Evolutionary conservation across 176 grass and related monocot species (phyloP).

Genomic region (Rhynchospora breviuscula): DNA sequence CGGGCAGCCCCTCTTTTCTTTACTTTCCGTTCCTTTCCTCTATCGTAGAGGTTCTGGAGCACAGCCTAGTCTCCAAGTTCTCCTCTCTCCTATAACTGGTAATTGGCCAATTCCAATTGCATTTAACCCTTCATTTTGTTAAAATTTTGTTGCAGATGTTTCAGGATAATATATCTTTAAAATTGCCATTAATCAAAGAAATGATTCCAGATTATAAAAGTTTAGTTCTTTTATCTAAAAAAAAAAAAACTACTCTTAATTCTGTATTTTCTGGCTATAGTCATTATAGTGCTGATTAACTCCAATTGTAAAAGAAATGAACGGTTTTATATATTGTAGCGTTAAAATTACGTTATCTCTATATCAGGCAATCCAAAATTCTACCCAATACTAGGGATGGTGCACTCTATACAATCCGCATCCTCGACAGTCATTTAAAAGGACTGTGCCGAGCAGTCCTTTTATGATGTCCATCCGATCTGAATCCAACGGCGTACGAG

Average conservation of each 20-base stretch:
- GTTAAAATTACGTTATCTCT: neutral
- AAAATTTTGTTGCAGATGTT: neutral
- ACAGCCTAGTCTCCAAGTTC: slow-evolving; percentile 47
- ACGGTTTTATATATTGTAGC: no score
- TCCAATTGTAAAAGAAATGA: neutral
- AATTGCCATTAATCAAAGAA: neutral
- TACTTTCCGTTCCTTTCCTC: no score
- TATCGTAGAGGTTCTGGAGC: no score
- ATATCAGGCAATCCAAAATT: slow-evolving; percentile 51
- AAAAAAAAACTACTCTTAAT: neutral
- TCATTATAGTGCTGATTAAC: neutral
- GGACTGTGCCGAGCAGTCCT: no score
- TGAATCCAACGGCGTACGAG: no score
- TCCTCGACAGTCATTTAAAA: no score
- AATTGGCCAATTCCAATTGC: neutral
- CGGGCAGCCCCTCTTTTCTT: no score
- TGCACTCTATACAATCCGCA: slow-evolving; percentile 31
- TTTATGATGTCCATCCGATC: no score
- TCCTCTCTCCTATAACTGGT: slow-evolving; percentile 69
- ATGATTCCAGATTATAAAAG: neutral
- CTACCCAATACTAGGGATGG: slow-evolving; percentile 43
- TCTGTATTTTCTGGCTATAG: neutral
- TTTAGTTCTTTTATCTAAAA: neutral
- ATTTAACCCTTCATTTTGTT: neutral
- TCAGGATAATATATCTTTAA: neutral